A percentile compares a stretch with the other conserved stretches of the same genome.
Conservation (phyloP, 2,329 filamentous ascomycete species). For the Penicillium sp. region DNA sequence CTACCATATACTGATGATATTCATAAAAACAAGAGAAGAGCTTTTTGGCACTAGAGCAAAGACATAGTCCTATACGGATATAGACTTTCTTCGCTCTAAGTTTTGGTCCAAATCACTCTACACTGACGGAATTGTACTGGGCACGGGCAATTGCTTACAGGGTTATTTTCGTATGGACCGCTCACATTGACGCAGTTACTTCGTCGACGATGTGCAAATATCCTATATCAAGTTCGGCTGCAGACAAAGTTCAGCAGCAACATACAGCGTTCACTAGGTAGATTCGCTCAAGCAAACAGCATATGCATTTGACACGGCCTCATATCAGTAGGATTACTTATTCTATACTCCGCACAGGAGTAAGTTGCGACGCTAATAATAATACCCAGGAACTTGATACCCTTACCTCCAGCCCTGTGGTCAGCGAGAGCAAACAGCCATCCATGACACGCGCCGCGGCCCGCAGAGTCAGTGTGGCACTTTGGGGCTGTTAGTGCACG, state of each 20-base stretch:
- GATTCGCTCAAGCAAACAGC: neutral
- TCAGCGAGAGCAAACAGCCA: neutral
- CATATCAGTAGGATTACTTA: neutral
- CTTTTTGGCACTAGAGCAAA: neutral
- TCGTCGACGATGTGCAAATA: neutral
- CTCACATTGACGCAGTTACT: neutral
- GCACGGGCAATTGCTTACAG: too few relatives aligned
- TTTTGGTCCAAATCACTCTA: neutral
- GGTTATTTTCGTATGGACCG: neutral
- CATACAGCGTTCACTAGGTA: neutral
- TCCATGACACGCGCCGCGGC: neutral
- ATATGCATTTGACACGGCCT: neutral
- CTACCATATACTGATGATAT: conserved; percentile 1
- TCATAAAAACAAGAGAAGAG: conserved; percentile 1
- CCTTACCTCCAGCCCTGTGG: neutral
- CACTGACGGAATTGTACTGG: too few relatives aligned
- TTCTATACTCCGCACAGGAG: neutral
- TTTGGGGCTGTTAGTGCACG: neutral
- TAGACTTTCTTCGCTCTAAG: neutral
- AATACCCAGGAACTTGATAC: neutral
- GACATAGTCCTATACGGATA: neutral
- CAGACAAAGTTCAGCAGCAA: neutral
- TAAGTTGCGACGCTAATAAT: conserved; percentile 3
- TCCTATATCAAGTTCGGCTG: neutral
- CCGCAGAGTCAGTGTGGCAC: conserved; percentile 8